Base-by-base conservation (phyloP, 2,329 filamentous ascomycete species). In the Apiospora koreana region DNA sequence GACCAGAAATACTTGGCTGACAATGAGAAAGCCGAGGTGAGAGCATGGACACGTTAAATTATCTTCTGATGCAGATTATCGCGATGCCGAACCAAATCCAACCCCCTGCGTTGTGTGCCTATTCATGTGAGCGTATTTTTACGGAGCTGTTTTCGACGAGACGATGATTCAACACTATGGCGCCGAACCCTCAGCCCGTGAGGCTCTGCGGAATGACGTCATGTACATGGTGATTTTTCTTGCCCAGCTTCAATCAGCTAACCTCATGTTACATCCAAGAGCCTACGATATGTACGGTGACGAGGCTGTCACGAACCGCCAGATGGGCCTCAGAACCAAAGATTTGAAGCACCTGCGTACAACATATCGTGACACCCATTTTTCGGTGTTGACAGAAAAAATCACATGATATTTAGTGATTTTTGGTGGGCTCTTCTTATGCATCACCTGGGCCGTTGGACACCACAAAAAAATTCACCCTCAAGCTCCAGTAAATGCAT, bases 401-500 rank as follows among this genome's bases (percentile, higher is more conserved):
- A 62, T 62, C 54, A 62, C 54, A 62, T 62, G 54, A 38, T 62
- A 9, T n/a, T 38, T 21, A 35, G 50, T 18, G 25, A n/a, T 35
- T 35, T 35, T 35, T 21, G 21, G 50, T 18, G 25, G 50, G 28
- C 16, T 8, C 21, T 35, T 18, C 7, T 35, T n/a, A 10, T 18
- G 16, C 28, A 58, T 58, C 50, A 58, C 6, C 50, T 35, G 28
- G 12, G 31, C 31, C 18, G 54, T 23, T 14, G 54, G 31, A 62
- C n/a, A 62, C 31, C 50, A 58, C 48, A 54, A 31, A 31, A 31
- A 31, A 58, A 62, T 1, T 38, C 25, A 48, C 46, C 48, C 31
- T 62, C 54, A 62, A 62, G 31, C 54, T 62, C 54, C 54, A 62
- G 54, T 62, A 62, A 62, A 54, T 62, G 54, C 54, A 62, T 62